Evolutionary conservation across 176 grass and related monocot species (phyloP).

Genomic region (Lolium rigidum): DNA sequence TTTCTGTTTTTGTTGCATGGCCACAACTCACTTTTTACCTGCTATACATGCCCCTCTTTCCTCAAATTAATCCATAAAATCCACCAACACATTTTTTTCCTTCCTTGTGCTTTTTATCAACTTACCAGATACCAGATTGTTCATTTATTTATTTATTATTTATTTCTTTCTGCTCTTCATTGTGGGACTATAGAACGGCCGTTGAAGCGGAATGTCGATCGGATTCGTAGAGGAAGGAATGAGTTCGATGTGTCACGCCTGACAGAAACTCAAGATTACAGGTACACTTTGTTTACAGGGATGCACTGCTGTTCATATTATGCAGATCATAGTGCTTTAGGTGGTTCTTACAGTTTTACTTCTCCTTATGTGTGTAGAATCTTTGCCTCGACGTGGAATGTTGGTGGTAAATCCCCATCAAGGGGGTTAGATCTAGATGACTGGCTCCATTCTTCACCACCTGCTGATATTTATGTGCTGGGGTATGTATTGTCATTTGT

Average conservation of each 20-base stretch:
- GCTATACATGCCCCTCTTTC: conserved; percentile 36
- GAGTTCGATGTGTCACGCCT: conserved; percentile 52
- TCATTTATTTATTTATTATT: neutral
- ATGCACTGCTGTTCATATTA: neutral
- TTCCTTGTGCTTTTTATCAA: neutral
- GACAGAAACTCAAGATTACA: conserved; percentile 85
- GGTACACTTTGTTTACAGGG: conserved; percentile 37
- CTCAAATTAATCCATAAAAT: conserved; percentile 17
- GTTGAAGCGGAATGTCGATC: conserved; percentile 39
- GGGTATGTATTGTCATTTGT: conserved; percentile 49
- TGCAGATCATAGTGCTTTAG: neutral
- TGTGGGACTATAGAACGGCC: conserved; percentile 16
- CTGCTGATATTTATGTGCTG: conserved; percentile 96
- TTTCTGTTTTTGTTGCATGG: conserved; percentile 30
- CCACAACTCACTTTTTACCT: conserved; percentile 23
- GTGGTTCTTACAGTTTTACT: conserved; percentile 8
- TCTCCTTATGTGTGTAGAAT: conserved; percentile 50
- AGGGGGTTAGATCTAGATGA: conserved; percentile 88
- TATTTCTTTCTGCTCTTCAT: neutral
- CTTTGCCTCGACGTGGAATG: conserved; percentile 96
- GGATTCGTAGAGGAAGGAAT: conserved; percentile 50
- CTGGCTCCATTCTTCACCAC: conserved; percentile 91
- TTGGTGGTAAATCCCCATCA: conserved; percentile 88
- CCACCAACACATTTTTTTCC: neutral
- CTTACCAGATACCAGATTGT: conserved; percentile 9